Base-by-base conservation (phyloP, 2,329 filamentous ascomycete species). In the Hortaea werneckii region DNA sequence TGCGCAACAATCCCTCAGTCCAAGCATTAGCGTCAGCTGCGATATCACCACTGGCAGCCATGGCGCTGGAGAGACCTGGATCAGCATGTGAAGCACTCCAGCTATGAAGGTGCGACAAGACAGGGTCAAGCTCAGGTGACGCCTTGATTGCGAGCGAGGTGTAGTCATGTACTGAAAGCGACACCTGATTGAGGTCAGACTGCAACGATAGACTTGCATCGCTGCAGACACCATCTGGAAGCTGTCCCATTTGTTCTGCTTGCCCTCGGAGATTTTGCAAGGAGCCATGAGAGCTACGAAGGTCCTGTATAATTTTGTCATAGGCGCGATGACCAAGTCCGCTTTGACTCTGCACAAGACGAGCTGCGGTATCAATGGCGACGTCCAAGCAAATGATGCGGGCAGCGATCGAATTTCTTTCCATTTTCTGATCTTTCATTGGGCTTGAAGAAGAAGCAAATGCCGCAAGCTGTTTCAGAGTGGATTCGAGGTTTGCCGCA, bases 61-160 rank as follows among this genome's bases (percentile, higher is more conserved):
- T 20, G 20, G 20, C 20, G 20, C 20, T 20, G 20, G 20, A 20
- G 20, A 20, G 20, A 20, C 20, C 20, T 20, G 20, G 20, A 20
- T 20, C 20, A 20, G 20, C 20, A 20, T 20, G 20, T 20, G 20
- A 20, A 20, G 20, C 6, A 6, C 3, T 5, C 69, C 7, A 88
- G 64, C 40, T 79, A 75, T 6, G 81, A 26, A 54, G 38, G 10
- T 56, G 55, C 7, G 40, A 44, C n/a, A 58, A 43, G n/a, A 54
- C 40, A 35, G 55, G 54, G 20, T 41, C 51, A 29, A 58, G 51
- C 49, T 58, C 55, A 26, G 46, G 45, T 38, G 11, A 26, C 20
- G 20, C 20, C 20, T 20, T 20, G 20, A 20, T 20, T 20, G 20
- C 20, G 20, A 20, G 20, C 20, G 20, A 20, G 20, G 20, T 20